These are phyloP conservation scores for Crotalaria pallida DNA, from an alignment of 306 rosid genomes.

Conservation along the genomic window DNA sequence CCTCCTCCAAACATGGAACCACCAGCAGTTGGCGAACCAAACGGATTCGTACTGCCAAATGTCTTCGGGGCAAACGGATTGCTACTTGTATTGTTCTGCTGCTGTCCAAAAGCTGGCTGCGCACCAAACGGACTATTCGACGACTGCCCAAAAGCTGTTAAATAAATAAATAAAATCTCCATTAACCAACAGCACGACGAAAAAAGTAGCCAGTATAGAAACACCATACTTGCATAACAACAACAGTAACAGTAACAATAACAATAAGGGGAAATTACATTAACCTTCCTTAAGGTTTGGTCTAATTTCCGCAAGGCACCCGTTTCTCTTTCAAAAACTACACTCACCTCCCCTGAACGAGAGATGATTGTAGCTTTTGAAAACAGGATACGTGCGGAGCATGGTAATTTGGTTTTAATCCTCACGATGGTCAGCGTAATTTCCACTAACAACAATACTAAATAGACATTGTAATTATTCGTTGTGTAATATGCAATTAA, in stretches of 20 bases:
- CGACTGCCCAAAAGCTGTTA: slow-evolving; percentile 87
- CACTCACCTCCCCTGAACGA: no score
- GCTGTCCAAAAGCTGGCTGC: slow-evolving; percentile 69
- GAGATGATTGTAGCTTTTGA: no score
- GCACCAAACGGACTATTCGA: slow-evolving; percentile 79
- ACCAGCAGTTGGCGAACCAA: slow-evolving; percentile 69
- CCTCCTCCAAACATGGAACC: slow-evolving; percentile 79
- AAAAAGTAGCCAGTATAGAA: slow-evolving; percentile 3
- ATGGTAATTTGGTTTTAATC: no score
- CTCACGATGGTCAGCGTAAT: no score
- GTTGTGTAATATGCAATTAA: background rate
- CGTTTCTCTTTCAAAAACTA: no score
- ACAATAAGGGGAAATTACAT: background rate
- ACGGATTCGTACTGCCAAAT: slow-evolving; percentile 69
- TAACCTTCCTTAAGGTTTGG: no score
- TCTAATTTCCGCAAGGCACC: no score
- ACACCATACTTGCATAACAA: background rate
- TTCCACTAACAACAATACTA: no score
- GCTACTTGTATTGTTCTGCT: slow-evolving; percentile 46
- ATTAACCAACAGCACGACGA: background rate
- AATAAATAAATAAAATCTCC: slow-evolving; percentile 3
- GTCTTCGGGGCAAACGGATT: slow-evolving; percentile 86
- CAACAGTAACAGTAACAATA: background rate
- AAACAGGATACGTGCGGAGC: no score
- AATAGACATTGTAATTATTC: background rate